A percentile compares a stretch with the other conserved stretches of the same genome.
phyloP scores from a whole-genome alignment of 306 rosid species.

The Gastrolobium villosum region DNA sequence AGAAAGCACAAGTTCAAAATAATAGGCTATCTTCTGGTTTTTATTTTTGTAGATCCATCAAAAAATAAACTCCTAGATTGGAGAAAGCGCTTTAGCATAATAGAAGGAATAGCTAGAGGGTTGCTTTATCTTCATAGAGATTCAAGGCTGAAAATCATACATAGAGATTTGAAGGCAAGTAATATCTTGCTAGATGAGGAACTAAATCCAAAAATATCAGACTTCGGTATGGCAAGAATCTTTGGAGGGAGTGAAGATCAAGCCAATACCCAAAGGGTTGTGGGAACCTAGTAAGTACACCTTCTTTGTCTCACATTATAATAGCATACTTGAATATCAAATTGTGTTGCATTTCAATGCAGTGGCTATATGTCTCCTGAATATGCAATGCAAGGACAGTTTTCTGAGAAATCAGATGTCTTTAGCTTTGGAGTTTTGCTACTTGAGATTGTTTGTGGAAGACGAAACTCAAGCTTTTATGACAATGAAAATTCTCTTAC shows the following conservation, averaged over 20 bases:
- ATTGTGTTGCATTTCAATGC: not conserved
- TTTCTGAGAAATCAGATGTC: conserved; percentile 41
- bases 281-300: conserved; percentile 48
- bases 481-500: conserved; percentile 9
- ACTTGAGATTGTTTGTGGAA: conserved; percentile 38
- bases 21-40: too few relatives aligned
- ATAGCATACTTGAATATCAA: not conserved
- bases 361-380: conserved; percentile 31
- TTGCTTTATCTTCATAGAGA: conserved; percentile 49
- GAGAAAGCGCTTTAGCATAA: conserved; percentile 37
- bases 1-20: too few relatives aligned
- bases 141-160: conserved; percentile 46
- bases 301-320: not conserved
- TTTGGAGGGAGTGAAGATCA: conserved; percentile 48
- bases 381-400: conserved; percentile 25
- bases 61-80: conserved; percentile 36
- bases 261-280: conserved; percentile 42
- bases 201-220: conserved; percentile 50
- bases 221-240: conserved; percentile 55
- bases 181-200: conserved; percentile 41
- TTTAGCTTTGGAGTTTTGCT: conserved; percentile 42
- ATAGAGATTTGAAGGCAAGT: conserved; percentile 47
- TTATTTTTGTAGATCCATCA: not conserved
- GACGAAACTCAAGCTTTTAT: conserved; percentile 40
- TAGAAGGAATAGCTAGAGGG: conserved; percentile 52